Percentiles rank a stretch among this genome's conserved stretches.
phyloP scores from a whole-genome alignment of 23 red algal species.

The Cyanidioschyzon merolae region DNA sequence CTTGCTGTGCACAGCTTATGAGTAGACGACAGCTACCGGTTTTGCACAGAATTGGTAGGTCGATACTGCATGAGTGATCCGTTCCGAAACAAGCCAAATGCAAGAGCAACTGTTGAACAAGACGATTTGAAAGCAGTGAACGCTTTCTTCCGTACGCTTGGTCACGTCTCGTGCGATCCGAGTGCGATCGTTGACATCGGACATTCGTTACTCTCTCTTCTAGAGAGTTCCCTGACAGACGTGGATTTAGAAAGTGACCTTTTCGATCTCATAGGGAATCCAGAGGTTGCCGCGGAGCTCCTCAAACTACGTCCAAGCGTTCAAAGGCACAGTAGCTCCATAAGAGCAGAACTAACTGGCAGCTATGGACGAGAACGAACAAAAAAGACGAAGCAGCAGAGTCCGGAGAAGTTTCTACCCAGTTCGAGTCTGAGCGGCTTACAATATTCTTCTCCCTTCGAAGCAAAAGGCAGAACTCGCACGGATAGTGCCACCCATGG shows the following conservation, averaged over 20 bases:
- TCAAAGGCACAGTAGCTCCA: not conserved
- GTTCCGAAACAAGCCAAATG: too few species aligned
- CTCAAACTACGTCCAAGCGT: slow-evolving; percentile 1
- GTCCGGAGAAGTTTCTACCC: not conserved
- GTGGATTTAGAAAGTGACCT: slow-evolving; percentile 12
- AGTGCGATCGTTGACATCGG: not conserved
- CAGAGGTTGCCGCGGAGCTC: not conserved
- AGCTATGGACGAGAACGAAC: not conserved
- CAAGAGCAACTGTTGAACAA: too few species aligned
- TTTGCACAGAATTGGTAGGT: too few species aligned
- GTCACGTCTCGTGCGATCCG: too few species aligned
- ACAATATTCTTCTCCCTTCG: not conserved
- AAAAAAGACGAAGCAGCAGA: not conserved
- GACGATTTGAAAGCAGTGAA: too few species aligned
- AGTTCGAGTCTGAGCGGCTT: not conserved
- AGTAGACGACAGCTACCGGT: too few species aligned
- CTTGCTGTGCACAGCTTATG: too few species aligned
- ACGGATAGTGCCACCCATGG: not conserved
- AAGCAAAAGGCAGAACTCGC: not conserved
- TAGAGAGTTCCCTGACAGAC: not conserved
- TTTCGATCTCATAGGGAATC: slow-evolving; percentile 19
- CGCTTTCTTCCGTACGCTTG: too few species aligned
- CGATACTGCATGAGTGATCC: too few species aligned
- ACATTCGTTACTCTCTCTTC: not conserved
- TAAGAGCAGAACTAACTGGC: not conserved